Evolutionary conservation across 2,329 filamentous ascomycete species (phyloP), one percentile per base, ranked within the genome.

Genomic region (Venturia asperata): DNA sequence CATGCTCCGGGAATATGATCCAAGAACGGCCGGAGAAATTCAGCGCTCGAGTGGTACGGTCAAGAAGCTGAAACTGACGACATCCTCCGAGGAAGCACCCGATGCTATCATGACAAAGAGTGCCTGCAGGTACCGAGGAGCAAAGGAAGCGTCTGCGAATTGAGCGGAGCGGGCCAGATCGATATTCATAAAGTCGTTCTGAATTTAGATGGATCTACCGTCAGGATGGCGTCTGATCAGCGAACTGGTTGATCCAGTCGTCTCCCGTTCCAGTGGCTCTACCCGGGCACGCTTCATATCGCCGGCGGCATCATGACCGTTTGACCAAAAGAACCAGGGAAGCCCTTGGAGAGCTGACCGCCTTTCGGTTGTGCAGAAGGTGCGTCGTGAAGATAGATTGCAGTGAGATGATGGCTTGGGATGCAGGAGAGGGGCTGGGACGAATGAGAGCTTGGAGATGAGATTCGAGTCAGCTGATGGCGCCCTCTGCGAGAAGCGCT

Each of bases 151-250:
- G 19, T 11, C 30, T 55, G 27, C 49, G 49, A 55, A 24, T 24
- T 34, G 21, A 55, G 10, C 3, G 49, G 49, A 55, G 49, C 49
- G 7, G 52, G 30, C 30, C 30, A 56, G 52, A 56, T 56, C 1
- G 15, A 56, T n/a, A 5, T 37, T 15, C 27, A 37, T 56, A 37
- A 56, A 27, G 7, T 56, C 19, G 52, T 37, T 56, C 52, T 56
- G 52, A 37, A 37, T 37, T 37, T 56, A 56, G 52, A 56, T 56
- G 52, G 52, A 56, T 37, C 30, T 13, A 13, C 19, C 5, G 52
- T 56, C 52, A 56, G 52, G 52, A 56, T 56, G 27, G 27, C 30
- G 52, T 56, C 52, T 56, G 27, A 56, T 56, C 52, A 56, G 52
- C 52, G 52, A 56, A 56, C 52, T n/a, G 52, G 52, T 56, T 34